A percentile compares a stretch with the other conserved stretches of the same genome.
Evolutionary conservation across 805 yeast species (phyloP).

Genomic region (Peterozyma toletana): DNA sequence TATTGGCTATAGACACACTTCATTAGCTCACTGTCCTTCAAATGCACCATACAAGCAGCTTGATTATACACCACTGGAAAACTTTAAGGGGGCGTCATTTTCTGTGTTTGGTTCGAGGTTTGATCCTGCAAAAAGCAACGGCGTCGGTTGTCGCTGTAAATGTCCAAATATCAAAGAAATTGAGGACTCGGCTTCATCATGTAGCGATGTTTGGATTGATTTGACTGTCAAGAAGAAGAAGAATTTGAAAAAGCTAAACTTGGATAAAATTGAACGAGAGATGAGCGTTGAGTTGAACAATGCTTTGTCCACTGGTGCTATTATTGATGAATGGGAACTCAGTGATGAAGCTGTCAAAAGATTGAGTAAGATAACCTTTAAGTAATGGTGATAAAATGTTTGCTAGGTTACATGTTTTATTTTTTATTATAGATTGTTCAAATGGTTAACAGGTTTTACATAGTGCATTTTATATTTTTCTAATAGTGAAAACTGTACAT

Average conservation of each 20-base stretch:
- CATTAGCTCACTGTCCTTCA: conserved; percentile 77
- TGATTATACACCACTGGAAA: conserved; percentile 16
- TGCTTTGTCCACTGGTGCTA: too few relatives aligned
- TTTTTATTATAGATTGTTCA: too few relatives aligned
- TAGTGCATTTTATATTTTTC: too few relatives aligned
- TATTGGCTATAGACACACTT: conserved; percentile 81
- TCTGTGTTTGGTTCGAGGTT: conserved; percentile 23
- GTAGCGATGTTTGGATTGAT: conserved; percentile 43
- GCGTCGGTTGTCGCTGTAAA: conserved; percentile 82
- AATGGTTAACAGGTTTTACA: too few relatives aligned
- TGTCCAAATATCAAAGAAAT: conserved; percentile 61
- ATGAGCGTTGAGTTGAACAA: conserved; percentile 12
- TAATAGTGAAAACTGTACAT: too few relatives aligned
- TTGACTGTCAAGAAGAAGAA: conserved; percentile 19
- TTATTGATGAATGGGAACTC: too few relatives aligned
- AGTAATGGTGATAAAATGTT: too few relatives aligned
- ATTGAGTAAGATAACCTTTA: too few relatives aligned
- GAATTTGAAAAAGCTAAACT: conserved; percentile 13
- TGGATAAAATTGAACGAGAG: conserved; percentile 20
- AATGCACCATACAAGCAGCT: conserved; percentile 35
- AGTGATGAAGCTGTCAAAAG: too few relatives aligned
- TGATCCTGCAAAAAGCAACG: conserved; percentile 20
- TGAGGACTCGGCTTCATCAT: conserved; percentile 47
- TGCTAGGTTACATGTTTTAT: too few relatives aligned
- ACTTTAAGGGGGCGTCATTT: conserved; percentile 6